A percentile compares a stretch with the other conserved stretches of the same genome.
These are phyloP conservation scores for Dipodascopsis uninucleata DNA, from an alignment of 805 yeast species.

Conservation along the genomic window DNA sequence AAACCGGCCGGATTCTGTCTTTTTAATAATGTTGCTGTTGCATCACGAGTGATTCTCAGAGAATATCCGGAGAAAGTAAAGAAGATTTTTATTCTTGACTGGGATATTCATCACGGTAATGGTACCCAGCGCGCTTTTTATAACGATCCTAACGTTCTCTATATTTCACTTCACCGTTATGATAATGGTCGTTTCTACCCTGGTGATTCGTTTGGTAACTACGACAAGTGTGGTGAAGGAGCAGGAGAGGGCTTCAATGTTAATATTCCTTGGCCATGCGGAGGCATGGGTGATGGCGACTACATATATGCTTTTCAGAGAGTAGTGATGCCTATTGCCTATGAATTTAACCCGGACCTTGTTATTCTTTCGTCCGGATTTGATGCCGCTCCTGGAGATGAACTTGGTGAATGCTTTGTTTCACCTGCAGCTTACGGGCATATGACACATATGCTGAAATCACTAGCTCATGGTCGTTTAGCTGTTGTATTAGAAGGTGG, in stretches of 20 bases:
- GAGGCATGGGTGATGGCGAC: conserved; percentile 94
- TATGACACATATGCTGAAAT: conserved; percentile 88
- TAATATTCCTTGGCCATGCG: conserved; percentile 89
- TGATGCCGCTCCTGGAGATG: conserved; percentile 98
- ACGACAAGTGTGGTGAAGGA: conserved; percentile 78
- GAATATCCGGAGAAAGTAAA: conserved; percentile 86
- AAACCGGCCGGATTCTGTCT: conserved; percentile 96
- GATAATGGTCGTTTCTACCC: conserved; percentile 93
- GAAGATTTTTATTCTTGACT: conserved; percentile 78
- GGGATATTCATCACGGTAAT: conserved; percentile 99
- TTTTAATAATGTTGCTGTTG: conserved; percentile 95
- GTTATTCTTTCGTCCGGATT: conserved; percentile 93
- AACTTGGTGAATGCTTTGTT: conserved; percentile 93
- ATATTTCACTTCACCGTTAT: conserved; percentile 87
- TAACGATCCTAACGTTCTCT: conserved; percentile 84
- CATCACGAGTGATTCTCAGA: conserved; percentile 79
- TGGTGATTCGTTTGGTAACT: conserved; percentile 81
- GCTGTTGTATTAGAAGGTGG: conserved; percentile 96
- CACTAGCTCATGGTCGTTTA: conserved; percentile 80
- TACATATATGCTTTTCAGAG: conserved; percentile 86
- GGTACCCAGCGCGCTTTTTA: conserved; percentile 94
- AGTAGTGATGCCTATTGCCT: conserved; percentile 80
- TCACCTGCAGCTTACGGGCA: conserved; percentile 95
- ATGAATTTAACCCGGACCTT: conserved; percentile 88
- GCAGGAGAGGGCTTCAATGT: conserved; percentile 74